phyloP scores from a whole-genome alignment of 345 rosid species.

The Reutealis trisperma region DNA sequence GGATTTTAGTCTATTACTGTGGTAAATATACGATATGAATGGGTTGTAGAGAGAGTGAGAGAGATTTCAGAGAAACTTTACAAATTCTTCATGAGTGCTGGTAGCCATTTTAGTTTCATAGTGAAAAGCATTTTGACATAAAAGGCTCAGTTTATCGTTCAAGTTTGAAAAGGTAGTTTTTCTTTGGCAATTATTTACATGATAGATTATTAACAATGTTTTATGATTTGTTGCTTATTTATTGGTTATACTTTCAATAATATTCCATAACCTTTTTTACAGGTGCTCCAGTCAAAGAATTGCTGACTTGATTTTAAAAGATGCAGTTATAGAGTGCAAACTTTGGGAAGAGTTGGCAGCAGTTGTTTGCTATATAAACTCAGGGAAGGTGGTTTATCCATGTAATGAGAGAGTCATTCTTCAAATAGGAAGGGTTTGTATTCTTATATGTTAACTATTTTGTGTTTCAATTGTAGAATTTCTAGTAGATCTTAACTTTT shows the following conservation, averaged over 20 bases:
- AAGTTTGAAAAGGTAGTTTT: too few relatives aligned
- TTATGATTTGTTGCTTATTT: background rate
- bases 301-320: slow-evolving; percentile 55
- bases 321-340: slow-evolving; percentile 57
- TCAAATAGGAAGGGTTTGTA: slow-evolving; percentile 51
- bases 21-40: too few relatives aligned
- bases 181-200: background rate
- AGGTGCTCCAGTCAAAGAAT: slow-evolving; percentile 54
- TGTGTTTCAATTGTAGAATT: background rate
- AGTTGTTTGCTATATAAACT: slow-evolving; percentile 37
- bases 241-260: background rate
- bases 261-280: slow-evolving; percentile 17
- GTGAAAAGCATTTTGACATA: too few relatives aligned
- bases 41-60: too few relatives aligned
- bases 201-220: background rate
- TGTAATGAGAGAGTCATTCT: slow-evolving; percentile 54
- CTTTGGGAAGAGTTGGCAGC: slow-evolving; percentile 61
- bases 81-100: too few relatives aligned
- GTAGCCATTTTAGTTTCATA: too few relatives aligned
- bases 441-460: slow-evolving; percentile 18
- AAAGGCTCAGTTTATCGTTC: too few relatives aligned
- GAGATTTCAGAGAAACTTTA: too few relatives aligned
- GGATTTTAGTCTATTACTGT: too few relatives aligned
- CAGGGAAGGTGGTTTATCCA: slow-evolving; percentile 58
- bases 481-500: too few relatives aligned